Evolutionary conservation across 805 yeast species (phyloP).

Genomic region (Candida broadrunensis): DNA sequence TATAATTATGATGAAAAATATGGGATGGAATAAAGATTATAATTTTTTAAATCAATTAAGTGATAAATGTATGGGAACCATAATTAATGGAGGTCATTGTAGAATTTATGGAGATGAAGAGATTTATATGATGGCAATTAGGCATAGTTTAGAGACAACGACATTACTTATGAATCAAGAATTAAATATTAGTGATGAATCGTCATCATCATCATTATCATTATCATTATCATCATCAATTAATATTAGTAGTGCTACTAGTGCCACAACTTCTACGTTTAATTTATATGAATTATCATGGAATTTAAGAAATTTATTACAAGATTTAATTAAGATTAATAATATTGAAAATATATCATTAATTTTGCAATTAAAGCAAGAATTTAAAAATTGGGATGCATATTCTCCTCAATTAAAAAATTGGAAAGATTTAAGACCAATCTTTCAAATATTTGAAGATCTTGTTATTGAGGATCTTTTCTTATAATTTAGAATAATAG

Average conservation of each 20-base stretch:
- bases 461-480: constrained; percentile 21
- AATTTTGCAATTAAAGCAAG: constrained; percentile 19
- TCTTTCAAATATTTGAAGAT: constrained; percentile 31
- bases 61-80: constrained; percentile 24
- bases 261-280: background rate
- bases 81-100: constrained; percentile 24
- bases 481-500: too few species aligned
- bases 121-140: constrained; percentile 27
- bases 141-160: constrained; percentile 37
- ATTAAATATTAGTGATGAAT: constrained; percentile 5
- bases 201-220: background rate
- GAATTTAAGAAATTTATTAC: constrained; percentile 34
- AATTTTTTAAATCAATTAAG: constrained; percentile 26
- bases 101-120: constrained; percentile 18
- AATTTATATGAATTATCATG: constrained; percentile 30
- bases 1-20: constrained; percentile 28
- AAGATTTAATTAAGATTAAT: constrained; percentile 29
- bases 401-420: constrained; percentile 3
- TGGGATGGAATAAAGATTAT: constrained; percentile 31
- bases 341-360: constrained; percentile 24
- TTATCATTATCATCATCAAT: background rate
- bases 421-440: background rate
- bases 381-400: constrained; percentile 29
- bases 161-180: constrained; percentile 17
- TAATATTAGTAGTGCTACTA: background rate